Percentiles rank a stretch among this genome's conserved stretches.
Conservation (phyloP, 2,329 filamentous ascomycete genomes). For the Fusarium vanettenii region DNA sequence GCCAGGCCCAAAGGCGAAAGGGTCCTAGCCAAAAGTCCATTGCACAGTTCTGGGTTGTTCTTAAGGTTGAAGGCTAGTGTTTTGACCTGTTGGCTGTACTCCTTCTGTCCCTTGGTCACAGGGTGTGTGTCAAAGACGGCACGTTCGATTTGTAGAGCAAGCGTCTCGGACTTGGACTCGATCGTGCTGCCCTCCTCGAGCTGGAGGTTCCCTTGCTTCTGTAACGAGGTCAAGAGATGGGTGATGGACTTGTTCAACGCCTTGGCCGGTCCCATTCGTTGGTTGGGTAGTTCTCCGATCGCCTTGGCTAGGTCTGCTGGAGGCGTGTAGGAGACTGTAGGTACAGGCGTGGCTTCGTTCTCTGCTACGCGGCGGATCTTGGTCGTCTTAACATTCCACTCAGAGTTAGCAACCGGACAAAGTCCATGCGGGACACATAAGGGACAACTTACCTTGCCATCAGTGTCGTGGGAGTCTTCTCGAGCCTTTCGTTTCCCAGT, state of each 20-base stretch:
- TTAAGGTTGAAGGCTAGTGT: slow-evolving; percentile 89
- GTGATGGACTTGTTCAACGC: slow-evolving; percentile 77
- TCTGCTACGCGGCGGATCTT: slow-evolving; percentile 67
- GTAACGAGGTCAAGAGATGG: slow-evolving; percentile 72
- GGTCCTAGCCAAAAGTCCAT: slow-evolving; percentile 77
- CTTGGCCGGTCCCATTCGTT: slow-evolving; percentile 76
- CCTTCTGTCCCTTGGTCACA: slow-evolving; percentile 56
- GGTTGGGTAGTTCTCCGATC: slow-evolving; percentile 67
- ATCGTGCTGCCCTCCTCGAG: slow-evolving; percentile 73
- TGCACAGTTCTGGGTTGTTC: slow-evolving; percentile 82
- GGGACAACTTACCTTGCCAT: slow-evolving; percentile 58
- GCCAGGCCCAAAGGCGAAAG: slow-evolving; percentile 82
- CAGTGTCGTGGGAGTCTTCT: slow-evolving; percentile 66
- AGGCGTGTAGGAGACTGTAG: slow-evolving; percentile 56
- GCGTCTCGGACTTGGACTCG: slow-evolving; percentile 73
- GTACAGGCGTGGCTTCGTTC: slow-evolving; percentile 50
- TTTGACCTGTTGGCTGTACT: slow-evolving; percentile 74
- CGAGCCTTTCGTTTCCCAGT: slow-evolving; percentile 67
- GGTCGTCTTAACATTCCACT: slow-evolving; percentile 48
- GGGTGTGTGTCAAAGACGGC: slow-evolving; percentile 69
- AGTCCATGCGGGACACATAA: background rate
- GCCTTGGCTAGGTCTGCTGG: slow-evolving; percentile 64
- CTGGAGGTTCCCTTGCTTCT: slow-evolving; percentile 72
- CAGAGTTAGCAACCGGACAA: slow-evolving; percentile 13
- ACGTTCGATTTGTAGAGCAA: slow-evolving; percentile 85